Evolutionary conservation across 345 rosid genomes (phyloP).

Genomic region (Boechera divaricarpa): DNA sequence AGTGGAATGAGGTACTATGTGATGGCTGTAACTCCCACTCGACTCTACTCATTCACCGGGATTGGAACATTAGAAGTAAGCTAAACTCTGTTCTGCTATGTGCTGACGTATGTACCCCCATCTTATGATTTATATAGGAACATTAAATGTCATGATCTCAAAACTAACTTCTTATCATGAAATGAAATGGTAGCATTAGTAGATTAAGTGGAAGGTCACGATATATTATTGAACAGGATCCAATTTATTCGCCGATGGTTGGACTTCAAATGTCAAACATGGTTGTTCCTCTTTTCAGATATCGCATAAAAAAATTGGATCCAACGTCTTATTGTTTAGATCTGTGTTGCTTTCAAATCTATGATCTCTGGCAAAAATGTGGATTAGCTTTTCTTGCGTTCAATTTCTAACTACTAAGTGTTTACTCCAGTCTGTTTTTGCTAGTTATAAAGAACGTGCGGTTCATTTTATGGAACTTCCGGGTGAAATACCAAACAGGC

Average conservation of each 20-base stretch:
- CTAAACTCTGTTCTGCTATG: slow-evolving; percentile 36
- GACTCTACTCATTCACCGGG: slow-evolving; percentile 96
- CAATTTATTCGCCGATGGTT: slow-evolving; percentile 1
- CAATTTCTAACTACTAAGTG: slow-evolving; percentile 8
- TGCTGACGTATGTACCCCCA: neutral
- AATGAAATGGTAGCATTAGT: slow-evolving; percentile 12
- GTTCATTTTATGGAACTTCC: slow-evolving; percentile 99
- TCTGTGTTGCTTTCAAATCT: slow-evolving; percentile 20
- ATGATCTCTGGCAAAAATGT: slow-evolving; percentile 14
- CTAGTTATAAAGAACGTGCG: slow-evolving; percentile 86
- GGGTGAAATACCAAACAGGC: slow-evolving; percentile 98
- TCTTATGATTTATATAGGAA: slow-evolving; percentile 11
- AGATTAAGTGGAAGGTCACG: slow-evolving; percentile 14
- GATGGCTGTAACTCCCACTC: slow-evolving; percentile 99
- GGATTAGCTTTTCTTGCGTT: slow-evolving; percentile 15
- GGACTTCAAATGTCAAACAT: slow-evolving; percentile 22
- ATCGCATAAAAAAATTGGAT: neutral
- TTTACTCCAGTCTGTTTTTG: slow-evolving; percentile 75
- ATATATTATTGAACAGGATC: slow-evolving; percentile 16
- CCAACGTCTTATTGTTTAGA: neutral
- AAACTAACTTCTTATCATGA: slow-evolving; percentile 12
- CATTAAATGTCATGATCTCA: slow-evolving; percentile 8
- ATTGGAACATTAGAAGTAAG: slow-evolving; percentile 90
- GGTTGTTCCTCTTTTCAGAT: slow-evolving; percentile 6
- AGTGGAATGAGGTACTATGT: slow-evolving; percentile 87